These are phyloP conservation scores for Fomitopsis pinicola DNA, from an alignment of 1,284 basidiomycete species.

Conservation along the genomic window DNA sequence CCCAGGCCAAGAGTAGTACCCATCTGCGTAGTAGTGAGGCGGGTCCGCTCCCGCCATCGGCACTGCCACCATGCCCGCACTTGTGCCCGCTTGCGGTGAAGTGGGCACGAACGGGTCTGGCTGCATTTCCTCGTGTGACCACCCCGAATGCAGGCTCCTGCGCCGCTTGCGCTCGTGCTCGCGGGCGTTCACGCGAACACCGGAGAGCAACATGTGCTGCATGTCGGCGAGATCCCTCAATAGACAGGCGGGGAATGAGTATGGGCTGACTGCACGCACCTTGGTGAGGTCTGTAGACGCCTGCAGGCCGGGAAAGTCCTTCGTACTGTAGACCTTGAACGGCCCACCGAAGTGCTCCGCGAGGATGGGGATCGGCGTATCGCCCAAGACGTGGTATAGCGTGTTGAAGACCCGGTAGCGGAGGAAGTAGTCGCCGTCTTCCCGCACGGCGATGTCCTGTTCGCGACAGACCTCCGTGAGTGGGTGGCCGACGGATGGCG, in stretches of 20 bases:
- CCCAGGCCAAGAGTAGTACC: no score
- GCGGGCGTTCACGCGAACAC: slow-evolving; percentile 10
- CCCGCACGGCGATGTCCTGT: slow-evolving; percentile 24
- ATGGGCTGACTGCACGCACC: slow-evolving; percentile 30
- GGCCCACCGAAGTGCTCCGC: slow-evolving; percentile 66
- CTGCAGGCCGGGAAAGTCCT: slow-evolving; percentile 72
- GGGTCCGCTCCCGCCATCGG: no score
- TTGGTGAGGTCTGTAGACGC: slow-evolving; percentile 75
- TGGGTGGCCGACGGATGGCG: not conserved
- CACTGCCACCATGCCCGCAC: no score
- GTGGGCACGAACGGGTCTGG: no score
- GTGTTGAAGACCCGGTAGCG: slow-evolving; percentile 23
- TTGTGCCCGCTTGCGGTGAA: no score
- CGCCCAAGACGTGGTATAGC: slow-evolving; percentile 14
- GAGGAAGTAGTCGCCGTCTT: slow-evolving; percentile 23
- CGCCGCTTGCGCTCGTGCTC: slow-evolving; percentile 14
- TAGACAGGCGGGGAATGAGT: no score
- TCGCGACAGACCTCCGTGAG: not conserved
- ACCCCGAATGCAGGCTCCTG: slow-evolving; percentile 1
- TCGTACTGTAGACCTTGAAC: slow-evolving; percentile 74
- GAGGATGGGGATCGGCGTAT: slow-evolving; percentile 45
- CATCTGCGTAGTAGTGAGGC: no score
- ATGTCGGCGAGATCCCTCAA: not conserved
- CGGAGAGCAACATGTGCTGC: slow-evolving; percentile 9
- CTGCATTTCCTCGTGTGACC: not conserved